Base-by-base conservation (phyloP, 2,329 filamentous ascomycete species). In the Xylaria arbuscula region DNA sequence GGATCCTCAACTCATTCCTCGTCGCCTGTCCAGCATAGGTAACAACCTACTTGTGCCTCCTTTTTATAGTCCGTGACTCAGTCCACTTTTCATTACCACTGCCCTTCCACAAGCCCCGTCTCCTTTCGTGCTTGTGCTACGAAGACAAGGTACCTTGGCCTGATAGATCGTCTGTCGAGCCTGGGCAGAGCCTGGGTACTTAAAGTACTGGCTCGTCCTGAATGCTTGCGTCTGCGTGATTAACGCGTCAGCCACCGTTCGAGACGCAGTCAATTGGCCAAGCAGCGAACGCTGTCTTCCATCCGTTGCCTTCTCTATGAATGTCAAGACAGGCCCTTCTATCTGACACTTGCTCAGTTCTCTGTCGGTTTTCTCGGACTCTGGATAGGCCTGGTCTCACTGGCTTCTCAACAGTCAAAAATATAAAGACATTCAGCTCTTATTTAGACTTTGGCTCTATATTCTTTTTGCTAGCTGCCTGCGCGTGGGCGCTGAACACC, bases 161-260 rank as follows among this genome's bases (percentile, higher is more conserved):
- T 32, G 32, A 22, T 36, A 48, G 22, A 38, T 55, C 54, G 34
- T 66, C 56, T 53, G 13, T 56, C 58, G 17, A 45, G 34, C 58
- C 53, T 60, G 28, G 28, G 28, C 28, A 28, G 2, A 28, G 5
- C 28, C 28, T 53, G 40, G n/a, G 54, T 59, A 54, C 56, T 67
- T 62, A 57, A 56, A 56, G 56, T 59, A 67, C 64, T 61, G 48
- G 61, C 61, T 62, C 42, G 62, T 61, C 60, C 61, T 64, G 45
- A 51, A 56, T 60, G 34, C 56, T 40, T 50, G 17, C 55, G 59
- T 57, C 58, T 67, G 68, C 63, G 60, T 70, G 70, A 69, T 71
- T 63, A 67, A 66, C 67, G 66, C 70, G 62, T 70, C 71, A 72
- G 71, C 70, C 71, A 62, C 64, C 60, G 51, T 66, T 67, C 67